Evolutionary conservation across 495 filamentous ascomycete species (phyloP).

Genomic region (Pseudoneurospora amorphoporcata): DNA sequence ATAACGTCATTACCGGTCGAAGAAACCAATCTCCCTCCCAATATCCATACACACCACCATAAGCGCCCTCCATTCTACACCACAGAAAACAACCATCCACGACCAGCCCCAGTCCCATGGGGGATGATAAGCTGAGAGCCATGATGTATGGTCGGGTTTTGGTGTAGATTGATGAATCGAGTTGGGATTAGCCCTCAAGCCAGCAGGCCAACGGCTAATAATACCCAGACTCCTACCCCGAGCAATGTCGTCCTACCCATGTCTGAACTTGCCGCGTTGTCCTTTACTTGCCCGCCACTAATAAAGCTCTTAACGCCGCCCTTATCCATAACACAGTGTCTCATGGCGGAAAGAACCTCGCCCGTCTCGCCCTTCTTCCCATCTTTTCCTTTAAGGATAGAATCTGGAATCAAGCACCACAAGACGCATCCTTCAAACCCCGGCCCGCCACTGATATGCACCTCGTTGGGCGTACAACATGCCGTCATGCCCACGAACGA

Average conservation of each 20-base stretch:
- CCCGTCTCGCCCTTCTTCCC: not conserved
- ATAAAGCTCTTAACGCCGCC: not conserved
- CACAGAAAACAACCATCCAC: too few relatives aligned
- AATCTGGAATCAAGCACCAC: not conserved
- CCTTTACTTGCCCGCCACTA: not conserved
- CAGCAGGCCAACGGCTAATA: too few relatives aligned
- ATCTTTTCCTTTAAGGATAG: not conserved
- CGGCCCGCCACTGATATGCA: not conserved
- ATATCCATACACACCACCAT: not conserved
- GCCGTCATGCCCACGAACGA: not conserved
- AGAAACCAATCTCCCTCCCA: not conserved
- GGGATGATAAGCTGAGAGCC: not conserved
- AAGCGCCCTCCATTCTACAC: too few relatives aligned
- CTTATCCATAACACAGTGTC: not conserved
- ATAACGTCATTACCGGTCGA: not conserved
- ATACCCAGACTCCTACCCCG: too few relatives aligned
- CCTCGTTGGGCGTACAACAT: not conserved
- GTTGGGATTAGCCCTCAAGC: too few relatives aligned
- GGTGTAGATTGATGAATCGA: too few relatives aligned
- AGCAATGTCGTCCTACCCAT: too few relatives aligned
- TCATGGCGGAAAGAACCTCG: not conserved
- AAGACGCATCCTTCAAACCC: not conserved
- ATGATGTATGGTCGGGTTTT: not conserved
- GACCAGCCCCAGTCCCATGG: not conserved
- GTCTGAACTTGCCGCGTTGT: too few relatives aligned